Evolutionary conservation across 345 rosid species (phyloP).

Genomic region (Brassica carinata): DNA sequence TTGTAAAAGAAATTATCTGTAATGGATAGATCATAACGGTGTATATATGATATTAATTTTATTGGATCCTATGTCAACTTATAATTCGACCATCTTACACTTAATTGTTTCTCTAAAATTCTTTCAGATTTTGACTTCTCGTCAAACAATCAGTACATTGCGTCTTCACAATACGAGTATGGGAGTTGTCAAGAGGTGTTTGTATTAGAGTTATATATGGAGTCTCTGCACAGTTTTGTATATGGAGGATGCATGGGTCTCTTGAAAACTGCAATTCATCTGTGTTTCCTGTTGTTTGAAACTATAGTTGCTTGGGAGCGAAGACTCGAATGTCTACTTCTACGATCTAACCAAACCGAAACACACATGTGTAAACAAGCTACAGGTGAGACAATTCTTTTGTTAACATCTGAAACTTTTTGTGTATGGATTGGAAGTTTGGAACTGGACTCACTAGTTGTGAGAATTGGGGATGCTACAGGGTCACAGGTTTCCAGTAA

Average conservation of each 20-base stretch:
- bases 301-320: constrained; percentile 83
- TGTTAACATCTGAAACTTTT: background rate
- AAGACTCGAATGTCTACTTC: constrained; percentile 92
- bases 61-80: background rate
- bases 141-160: constrained; percentile 95
- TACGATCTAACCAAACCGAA: constrained; percentile 86
- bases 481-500: constrained; percentile 94
- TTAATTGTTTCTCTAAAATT: constrained; percentile 26
- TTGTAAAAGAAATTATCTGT: background rate
- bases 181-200: constrained; percentile 90
- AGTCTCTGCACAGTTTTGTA: constrained; percentile 78
- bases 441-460: background rate
- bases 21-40: no score
- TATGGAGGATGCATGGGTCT: constrained; percentile 24
- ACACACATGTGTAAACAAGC: constrained; percentile 91
- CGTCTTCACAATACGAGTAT: constrained; percentile 94
- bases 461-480: constrained; percentile 40
- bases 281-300: constrained; percentile 24
- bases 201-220: constrained; percentile 97
- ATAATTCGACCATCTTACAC: background rate
- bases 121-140: constrained; percentile 95
- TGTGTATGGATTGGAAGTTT: background rate
- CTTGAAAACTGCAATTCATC: constrained; percentile 1
- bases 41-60: background rate
- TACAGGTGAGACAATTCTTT: constrained; percentile 59